Evolutionary conservation across 306 rosid genomes (phyloP).

Genomic region (Fagus sylvatica): DNA sequence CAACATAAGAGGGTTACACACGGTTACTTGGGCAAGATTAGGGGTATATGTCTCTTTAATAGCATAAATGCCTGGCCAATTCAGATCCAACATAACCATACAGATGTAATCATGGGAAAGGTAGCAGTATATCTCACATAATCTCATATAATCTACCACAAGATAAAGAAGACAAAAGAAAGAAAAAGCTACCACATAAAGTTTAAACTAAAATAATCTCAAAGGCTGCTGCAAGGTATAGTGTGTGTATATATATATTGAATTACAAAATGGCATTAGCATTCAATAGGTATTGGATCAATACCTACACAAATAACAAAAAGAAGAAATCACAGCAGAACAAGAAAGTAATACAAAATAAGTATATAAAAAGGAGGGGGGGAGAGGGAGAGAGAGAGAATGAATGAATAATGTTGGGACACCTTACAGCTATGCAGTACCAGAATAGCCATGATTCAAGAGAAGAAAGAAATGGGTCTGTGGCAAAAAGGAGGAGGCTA

Average conservation of each 20-base stretch:
- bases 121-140: conserved; percentile 51
- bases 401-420: conserved; percentile 47
- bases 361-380: conserved; percentile 2
- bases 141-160: conserved; percentile 57
- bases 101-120: conserved; percentile 59
- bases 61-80: conserved; percentile 34
- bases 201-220: conserved; percentile 1
- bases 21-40: conserved; percentile 14
- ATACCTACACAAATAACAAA: conserved; percentile 38
- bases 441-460: conserved; percentile 69
- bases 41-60: conserved; percentile 17
- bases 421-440: conserved; percentile 67
- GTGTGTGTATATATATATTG: not conserved
- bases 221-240: conserved; percentile 16
- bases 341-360: conserved; percentile 25
- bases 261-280: not conserved
- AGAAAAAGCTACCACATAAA: conserved; percentile 44
- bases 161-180: conserved; percentile 36
- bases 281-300: conserved; percentile 21
- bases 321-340: conserved; percentile 19
- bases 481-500: conserved; percentile 31
- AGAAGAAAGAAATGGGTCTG: conserved; percentile 61
- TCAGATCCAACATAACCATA: conserved; percentile 40
- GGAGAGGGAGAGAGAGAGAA: conserved; percentile 33
- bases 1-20: conserved; percentile 24